phyloP scores from a whole-genome alignment of 352 stramenopile genomes.

The Globisporangium splendens region DNA sequence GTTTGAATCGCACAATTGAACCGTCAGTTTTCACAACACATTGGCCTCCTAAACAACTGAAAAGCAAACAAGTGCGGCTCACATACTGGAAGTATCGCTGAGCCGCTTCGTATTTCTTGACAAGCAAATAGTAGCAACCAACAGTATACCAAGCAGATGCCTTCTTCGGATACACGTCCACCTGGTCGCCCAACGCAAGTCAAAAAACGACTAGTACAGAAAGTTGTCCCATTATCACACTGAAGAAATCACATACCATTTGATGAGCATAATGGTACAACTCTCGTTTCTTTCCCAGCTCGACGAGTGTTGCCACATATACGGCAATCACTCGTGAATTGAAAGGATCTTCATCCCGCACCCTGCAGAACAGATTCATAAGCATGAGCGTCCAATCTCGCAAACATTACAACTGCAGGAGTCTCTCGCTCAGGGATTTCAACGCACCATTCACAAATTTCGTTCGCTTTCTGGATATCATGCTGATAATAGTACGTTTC shows the following conservation, averaged over 20 bases:
- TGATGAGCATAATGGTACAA: slow-evolving; percentile 96
- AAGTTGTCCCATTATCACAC: background rate
- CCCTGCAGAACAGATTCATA: slow-evolving; percentile 22
- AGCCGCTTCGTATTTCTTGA: slow-evolving; percentile 92
- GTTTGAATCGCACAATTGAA: background rate
- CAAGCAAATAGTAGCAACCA: slow-evolving; percentile 95
- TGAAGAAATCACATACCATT: slow-evolving; percentile 49
- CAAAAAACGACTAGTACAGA: background rate
- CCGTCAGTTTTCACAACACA: background rate
- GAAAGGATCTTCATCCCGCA: slow-evolving; percentile 74
- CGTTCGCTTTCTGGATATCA: slow-evolving; percentile 72
- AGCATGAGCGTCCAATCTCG: background rate
- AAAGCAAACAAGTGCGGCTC: background rate
- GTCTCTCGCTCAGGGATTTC: background rate
- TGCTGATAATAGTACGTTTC: slow-evolving; percentile 87
- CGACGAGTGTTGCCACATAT: slow-evolving; percentile 88
- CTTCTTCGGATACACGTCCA: slow-evolving; percentile 93
- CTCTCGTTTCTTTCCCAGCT: slow-evolving; percentile 91
- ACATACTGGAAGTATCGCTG: slow-evolving; percentile 95
- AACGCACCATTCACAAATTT: slow-evolving; percentile 71
- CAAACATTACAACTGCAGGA: slow-evolving; percentile 1
- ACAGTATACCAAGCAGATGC: slow-evolving; percentile 95
- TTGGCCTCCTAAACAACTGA: background rate
- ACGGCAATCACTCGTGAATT: slow-evolving; percentile 80
- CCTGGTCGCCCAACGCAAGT: slow-evolving; percentile 25